A percentile compares a stretch with the other conserved stretches of the same genome.
Evolutionary conservation across 2,329 filamentous ascomycete species (phyloP).

Genomic region (Penicillium sp.): DNA sequence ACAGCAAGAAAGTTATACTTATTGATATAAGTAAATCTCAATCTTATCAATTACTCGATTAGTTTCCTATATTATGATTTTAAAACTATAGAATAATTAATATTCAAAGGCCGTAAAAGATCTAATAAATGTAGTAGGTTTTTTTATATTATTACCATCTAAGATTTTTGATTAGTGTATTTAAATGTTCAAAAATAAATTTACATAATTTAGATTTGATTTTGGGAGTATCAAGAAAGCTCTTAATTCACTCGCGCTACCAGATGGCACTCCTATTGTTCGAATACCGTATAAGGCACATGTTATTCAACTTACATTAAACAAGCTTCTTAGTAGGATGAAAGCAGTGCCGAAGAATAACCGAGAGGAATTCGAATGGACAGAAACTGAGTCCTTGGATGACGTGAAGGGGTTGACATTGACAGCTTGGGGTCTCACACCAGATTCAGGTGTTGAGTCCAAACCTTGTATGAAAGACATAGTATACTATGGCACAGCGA

Average conservation of each 20-base stretch:
- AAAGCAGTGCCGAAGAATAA: neutral
- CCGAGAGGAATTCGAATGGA: neutral
- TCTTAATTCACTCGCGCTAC: neutral
- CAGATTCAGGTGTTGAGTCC: neutral
- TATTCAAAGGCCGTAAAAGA: too few relatives aligned
- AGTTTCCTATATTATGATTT: neutral
- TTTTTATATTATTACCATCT: too few relatives aligned
- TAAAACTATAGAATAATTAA: neutral
- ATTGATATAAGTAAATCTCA: neutral
- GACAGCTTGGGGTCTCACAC: neutral
- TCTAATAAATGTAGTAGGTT: too few relatives aligned
- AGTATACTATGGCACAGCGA: neutral
- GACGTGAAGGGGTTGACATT: neutral
- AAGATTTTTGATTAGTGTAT: too few relatives aligned
- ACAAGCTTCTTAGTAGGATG: neutral
- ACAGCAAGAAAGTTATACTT: neutral
- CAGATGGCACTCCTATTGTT: neutral
- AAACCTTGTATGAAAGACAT: neutral
- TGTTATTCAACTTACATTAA: conserved; percentile 1
- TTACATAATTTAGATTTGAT: too few relatives aligned
- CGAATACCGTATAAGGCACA: neutral
- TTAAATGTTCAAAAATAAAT: too few relatives aligned
- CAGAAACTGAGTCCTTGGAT: neutral
- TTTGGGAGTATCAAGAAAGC: neutral
- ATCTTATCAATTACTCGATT: neutral